These are phyloP conservation scores for Dothistroma septosporum DNA, from an alignment of 2,329 filamentous ascomycete genomes.

Conservation along the genomic window DNA sequence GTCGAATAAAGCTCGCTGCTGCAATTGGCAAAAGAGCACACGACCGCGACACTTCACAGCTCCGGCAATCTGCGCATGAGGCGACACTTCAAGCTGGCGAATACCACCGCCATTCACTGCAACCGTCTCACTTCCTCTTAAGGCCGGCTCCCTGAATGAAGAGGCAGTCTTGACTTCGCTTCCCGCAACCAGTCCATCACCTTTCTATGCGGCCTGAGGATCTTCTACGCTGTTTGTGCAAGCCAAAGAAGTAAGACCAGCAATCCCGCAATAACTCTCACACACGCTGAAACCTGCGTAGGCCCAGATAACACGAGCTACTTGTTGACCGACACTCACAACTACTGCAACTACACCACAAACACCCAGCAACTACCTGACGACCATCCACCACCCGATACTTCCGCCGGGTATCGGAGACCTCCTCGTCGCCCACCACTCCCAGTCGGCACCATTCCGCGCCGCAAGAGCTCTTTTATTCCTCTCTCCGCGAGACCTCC, in stretches of 20 bases:
- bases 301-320: slow-evolving; percentile 64
- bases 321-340: slow-evolving; percentile 33
- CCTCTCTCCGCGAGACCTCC: slow-evolving; percentile 81
- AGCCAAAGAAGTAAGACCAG: slow-evolving; percentile 76
- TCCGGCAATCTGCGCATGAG: slow-evolving; percentile 8
- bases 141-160: slow-evolving; percentile 15
- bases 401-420: slow-evolving; percentile 78
- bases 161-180: slow-evolving; percentile 8
- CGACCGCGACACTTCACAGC: neutral
- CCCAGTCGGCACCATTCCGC: slow-evolving; percentile 78
- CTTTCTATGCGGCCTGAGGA: slow-evolving; percentile 84
- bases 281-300: slow-evolving; percentile 30
- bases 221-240: slow-evolving; percentile 87
- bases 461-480: slow-evolving; percentile 74
- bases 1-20: slow-evolving; percentile 5
- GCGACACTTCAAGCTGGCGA: slow-evolving; percentile 10
- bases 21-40: slow-evolving; percentile 12
- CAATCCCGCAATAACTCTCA: slow-evolving; percentile 11
- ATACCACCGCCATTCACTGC: neutral
- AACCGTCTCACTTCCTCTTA: neutral
- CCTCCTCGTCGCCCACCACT: slow-evolving; percentile 60
- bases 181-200: neutral
- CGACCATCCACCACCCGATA: slow-evolving; percentile 76
- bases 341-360: slow-evolving; percentile 31
- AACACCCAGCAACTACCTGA: slow-evolving; percentile 29